phyloP scores from a whole-genome alignment of 1,139 yeast species.

The Magnusiomyces suaveolens region DNA sequence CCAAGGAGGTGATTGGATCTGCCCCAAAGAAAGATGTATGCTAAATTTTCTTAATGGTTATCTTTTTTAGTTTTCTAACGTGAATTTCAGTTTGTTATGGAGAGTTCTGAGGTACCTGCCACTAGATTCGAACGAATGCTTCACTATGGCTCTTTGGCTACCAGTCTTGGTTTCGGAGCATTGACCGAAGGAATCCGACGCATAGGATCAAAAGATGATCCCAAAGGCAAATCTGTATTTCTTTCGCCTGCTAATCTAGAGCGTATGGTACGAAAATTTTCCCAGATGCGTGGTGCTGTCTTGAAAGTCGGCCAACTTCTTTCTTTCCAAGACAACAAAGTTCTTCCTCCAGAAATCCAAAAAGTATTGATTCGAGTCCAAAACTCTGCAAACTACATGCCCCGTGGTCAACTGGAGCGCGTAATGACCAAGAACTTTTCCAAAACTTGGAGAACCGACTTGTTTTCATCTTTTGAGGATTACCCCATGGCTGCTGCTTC shows the following conservation, averaged over 20 bases:
- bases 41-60: background rate
- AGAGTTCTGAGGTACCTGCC: constrained; percentile 68
- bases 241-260: constrained; percentile 79
- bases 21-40: constrained; percentile 9
- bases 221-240: constrained; percentile 51
- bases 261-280: constrained; percentile 73
- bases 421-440: constrained; percentile 73
- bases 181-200: constrained; percentile 70
- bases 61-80: background rate
- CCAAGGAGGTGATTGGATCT: constrained; percentile 5
- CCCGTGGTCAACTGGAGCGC: constrained; percentile 74
- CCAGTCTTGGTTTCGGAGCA: constrained; percentile 81
- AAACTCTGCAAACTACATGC: constrained; percentile 94
- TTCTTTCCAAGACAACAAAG: constrained; percentile 78
- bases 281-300: constrained; percentile 98
- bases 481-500: constrained; percentile 96
- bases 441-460: constrained; percentile 58
- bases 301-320: constrained; percentile 90
- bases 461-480: constrained; percentile 68
- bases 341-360: constrained; percentile 78
- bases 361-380: constrained; percentile 75
- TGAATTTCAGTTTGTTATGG: constrained; percentile 35
- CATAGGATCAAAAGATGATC: constrained; percentile 36
- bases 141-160: constrained; percentile 89
- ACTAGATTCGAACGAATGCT: constrained; percentile 76